Percentiles rank a stretch among this genome's conserved stretches.
Conservation (phyloP, 805 yeast genomes). For the Metschnikowia similis region DNA sequence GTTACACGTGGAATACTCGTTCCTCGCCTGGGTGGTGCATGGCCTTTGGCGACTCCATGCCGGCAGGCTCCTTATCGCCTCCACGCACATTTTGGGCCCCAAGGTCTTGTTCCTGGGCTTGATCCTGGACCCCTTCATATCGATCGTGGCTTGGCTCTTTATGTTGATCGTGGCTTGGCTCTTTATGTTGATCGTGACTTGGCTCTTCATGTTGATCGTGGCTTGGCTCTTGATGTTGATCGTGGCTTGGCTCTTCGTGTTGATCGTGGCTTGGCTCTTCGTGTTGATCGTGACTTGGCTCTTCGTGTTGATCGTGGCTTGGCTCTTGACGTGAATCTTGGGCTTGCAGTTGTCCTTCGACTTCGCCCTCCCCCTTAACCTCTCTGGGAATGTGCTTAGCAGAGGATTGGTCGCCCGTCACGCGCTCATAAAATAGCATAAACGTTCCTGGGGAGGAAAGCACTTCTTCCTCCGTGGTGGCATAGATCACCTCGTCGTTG, state of each 20-base stretch:
- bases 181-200: background rate
- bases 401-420: slow-evolving; percentile 14
- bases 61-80: background rate
- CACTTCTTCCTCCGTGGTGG: slow-evolving; percentile 78
- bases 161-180: slow-evolving; percentile 4
- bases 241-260: no score
- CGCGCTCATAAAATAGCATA: slow-evolving; percentile 80
- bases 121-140: background rate
- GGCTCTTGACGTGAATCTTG: no score
- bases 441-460: slow-evolving; percentile 80
- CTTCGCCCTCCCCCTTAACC: no score
- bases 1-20: slow-evolving; percentile 1
- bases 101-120: background rate
- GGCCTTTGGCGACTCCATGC: no score
- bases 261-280: no score
- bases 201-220: no score
- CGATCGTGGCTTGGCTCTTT: slow-evolving; percentile 6
- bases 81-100: background rate
- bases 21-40: background rate
- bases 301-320: no score
- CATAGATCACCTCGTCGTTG: slow-evolving; percentile 82
- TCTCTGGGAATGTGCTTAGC: no score
- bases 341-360: no score
- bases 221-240: no score
- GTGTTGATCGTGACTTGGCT: no score